Base-by-base conservation (phyloP, 2,329 filamentous ascomycete genomes). In the Knufia fluminis region DNA sequence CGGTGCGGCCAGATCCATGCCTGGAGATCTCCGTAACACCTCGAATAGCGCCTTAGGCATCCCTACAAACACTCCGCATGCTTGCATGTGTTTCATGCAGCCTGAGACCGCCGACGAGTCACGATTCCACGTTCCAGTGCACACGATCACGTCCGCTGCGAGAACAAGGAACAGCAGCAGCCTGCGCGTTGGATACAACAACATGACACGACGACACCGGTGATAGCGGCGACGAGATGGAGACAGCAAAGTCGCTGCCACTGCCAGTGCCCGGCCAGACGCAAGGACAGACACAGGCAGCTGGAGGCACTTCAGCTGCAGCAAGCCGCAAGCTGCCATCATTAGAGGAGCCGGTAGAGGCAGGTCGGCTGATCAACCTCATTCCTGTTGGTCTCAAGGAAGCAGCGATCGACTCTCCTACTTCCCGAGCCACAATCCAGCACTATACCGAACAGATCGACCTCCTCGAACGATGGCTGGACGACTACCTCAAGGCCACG, bases 401-500 rank as follows among this genome's bases (percentile, higher is more conserved):
- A 77, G 92, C 92, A 45, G 86, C 89, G 17, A 85, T 97, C 71
- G 92, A 98, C 69, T 96, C 90, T 33, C 92, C 92, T 22, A 94
- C 90, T 31, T 97, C 97, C 67, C 87, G 92, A 57, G 87, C 90
- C 41, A 86, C 86, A 19, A 80, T 87, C 36, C 71, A 85, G 41
- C 88, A 96, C 70, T 95, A 95, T 64, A 78, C 81, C 55, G 92
- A 97, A 57, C 91, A 98, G 71, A 80, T 95, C 61, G 92, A 97
- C 57, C 77, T 81, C 49, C 78, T 97, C 52, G 92, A 97, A 68
- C 82, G 80, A 75, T 98, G 92, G 92, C 85, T 98, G 24, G 89
- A 85, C 48, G 75, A 75, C 42, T 86, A 83, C 61, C 68, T 82
- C 52, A 80, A 75, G 64, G 74, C 80, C 12, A 76, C 80, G 6